Percentiles rank a stretch among this genome's conserved stretches.
Conservation (phyloP, 768 basidiomycete species). For the Termitomyces sp. region DNA sequence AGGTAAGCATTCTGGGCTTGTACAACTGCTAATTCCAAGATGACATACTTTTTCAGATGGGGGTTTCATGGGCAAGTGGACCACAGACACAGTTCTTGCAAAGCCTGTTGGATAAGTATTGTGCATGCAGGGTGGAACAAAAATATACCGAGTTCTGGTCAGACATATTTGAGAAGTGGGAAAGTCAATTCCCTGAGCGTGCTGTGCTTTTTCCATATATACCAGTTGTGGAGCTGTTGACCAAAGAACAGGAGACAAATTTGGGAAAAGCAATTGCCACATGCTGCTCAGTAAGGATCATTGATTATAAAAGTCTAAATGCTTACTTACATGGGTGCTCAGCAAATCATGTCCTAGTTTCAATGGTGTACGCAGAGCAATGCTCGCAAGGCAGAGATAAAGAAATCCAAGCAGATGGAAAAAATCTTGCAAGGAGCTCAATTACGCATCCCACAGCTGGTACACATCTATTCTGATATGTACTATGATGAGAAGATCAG, state of each 20-base stretch:
- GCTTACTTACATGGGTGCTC: background rate
- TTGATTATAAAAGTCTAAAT: background rate
- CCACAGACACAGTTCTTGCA: background rate
- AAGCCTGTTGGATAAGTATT: background rate
- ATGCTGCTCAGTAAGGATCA: background rate
- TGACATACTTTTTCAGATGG: background rate
- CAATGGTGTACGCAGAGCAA: background rate
- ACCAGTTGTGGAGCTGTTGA: background rate
- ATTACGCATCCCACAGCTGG: background rate
- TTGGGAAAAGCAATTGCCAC: background rate
- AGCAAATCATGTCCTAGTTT: constrained; percentile 2
- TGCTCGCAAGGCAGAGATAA: background rate
- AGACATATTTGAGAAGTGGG: background rate
- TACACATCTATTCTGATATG: constrained; percentile 4
- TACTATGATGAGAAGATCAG: background rate
- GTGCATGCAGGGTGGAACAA: background rate
- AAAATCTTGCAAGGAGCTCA: background rate
- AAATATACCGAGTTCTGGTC: background rate
- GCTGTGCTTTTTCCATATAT: background rate
- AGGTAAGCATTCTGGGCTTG: background rate
- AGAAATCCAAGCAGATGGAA: background rate
- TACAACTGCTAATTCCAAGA: background rate
- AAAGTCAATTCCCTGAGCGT: background rate
- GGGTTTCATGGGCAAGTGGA: background rate
- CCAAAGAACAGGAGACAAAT: background rate